Evolutionary conservation across 805 yeast genomes (phyloP).

Genomic region (Candida krabiensis): DNA sequence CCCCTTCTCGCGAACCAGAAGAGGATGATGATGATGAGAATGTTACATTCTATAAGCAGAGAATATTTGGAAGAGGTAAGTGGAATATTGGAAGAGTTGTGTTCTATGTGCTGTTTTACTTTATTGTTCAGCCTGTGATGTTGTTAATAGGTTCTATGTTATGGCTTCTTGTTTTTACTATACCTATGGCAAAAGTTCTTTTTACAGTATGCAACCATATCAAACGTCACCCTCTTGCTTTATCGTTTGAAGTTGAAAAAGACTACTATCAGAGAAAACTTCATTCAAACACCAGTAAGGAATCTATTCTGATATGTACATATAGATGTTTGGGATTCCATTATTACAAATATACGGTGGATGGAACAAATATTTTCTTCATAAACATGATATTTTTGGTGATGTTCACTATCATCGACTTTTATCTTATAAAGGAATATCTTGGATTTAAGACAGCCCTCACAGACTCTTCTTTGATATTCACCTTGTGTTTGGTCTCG

Average conservation of each 20-base stretch:
- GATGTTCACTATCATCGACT: slow-evolving; percentile 78
- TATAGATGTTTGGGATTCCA: slow-evolving; percentile 90
- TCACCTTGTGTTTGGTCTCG: slow-evolving; percentile 74
- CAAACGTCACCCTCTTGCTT: slow-evolving; percentile 86
- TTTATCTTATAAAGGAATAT: slow-evolving; percentile 56
- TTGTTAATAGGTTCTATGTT: slow-evolving; percentile 54
- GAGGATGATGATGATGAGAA: slow-evolving; percentile 31
- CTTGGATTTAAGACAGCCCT: slow-evolving; percentile 39
- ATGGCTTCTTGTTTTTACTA: slow-evolving; percentile 85
- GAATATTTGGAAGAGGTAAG: slow-evolving; percentile 87
- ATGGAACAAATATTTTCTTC: slow-evolving; percentile 92
- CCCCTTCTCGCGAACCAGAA: slow-evolving; percentile 1
- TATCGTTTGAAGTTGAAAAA: slow-evolving; percentile 68
- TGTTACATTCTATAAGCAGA: slow-evolving; percentile 28
- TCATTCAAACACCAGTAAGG: slow-evolving; percentile 41
- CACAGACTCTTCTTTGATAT: slow-evolving; percentile 66
- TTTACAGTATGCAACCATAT: slow-evolving; percentile 69
- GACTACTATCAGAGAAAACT: slow-evolving; percentile 40
- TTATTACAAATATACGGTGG: slow-evolving; percentile 94
- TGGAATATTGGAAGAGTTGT: slow-evolving; percentile 85
- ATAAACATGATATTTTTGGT: slow-evolving; percentile 82
- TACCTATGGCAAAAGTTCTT: slow-evolving; percentile 88
- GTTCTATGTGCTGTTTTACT: slow-evolving; percentile 71
- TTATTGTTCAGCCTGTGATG: slow-evolving; percentile 67
- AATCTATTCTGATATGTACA: slow-evolving; percentile 76